These are phyloP conservation scores for Phialemoniopsis sp. DNA, from an alignment of 2,329 filamentous ascomycete species.

Conservation along the genomic window DNA sequence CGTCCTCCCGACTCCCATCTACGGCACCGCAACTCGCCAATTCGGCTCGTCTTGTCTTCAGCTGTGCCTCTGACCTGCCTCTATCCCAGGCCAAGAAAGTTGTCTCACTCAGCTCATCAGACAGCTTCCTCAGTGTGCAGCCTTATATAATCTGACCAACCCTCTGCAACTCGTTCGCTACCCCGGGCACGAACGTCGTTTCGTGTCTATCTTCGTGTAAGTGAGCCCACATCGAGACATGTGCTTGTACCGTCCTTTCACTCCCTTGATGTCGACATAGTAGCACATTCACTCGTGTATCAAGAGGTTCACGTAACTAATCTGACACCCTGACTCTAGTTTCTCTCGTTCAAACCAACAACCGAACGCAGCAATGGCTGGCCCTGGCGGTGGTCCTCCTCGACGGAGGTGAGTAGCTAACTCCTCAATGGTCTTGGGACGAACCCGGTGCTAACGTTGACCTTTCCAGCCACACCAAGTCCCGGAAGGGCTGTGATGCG, in stretches of 20 bases:
- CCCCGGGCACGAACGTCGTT: not conserved
- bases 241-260: no score
- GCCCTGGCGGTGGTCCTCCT: slow-evolving; percentile 90
- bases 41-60: no score
- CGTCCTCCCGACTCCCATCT: no score
- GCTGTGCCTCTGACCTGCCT: no score
- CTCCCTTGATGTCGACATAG: no score
- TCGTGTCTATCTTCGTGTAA: slow-evolving; percentile 1
- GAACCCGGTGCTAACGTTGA: slow-evolving; percentile 14
- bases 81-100: no score
- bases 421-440: not conserved
- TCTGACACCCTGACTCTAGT: slow-evolving; percentile 18
- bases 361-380: slow-evolving; percentile 64
- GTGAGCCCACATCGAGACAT: slow-evolving; percentile 1
- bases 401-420: slow-evolving; percentile 51
- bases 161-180: not conserved
- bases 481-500: slow-evolving; percentile 94
- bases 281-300: no score
- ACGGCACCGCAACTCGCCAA: no score
- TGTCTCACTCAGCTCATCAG: no score
- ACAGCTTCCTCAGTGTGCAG: no score
- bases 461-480: slow-evolving; percentile 84
- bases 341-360: slow-evolving; percentile 23
- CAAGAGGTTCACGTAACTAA: slow-evolving; percentile 7
- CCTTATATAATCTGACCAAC: no score